phyloP scores from a whole-genome alignment of 2,329 filamentous ascomycete species.

The Xylaria sp. region DNA sequence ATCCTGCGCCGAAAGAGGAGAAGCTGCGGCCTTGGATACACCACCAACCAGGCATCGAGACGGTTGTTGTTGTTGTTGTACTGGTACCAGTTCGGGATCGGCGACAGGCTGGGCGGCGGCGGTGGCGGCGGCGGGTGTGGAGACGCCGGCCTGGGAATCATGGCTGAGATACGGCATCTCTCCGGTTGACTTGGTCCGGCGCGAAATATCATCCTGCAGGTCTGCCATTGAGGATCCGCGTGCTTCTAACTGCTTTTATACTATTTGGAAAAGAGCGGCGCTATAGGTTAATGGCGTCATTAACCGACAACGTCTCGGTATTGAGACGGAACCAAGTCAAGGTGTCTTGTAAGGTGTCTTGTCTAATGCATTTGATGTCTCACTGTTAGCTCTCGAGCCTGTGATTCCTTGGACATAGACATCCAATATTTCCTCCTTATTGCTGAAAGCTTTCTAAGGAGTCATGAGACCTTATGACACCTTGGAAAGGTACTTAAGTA shows the following conservation, averaged over 20 bases:
- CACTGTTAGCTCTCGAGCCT: too few species aligned
- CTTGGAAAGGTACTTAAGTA: too few species aligned
- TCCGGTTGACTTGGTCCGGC: neutral
- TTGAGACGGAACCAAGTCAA: too few species aligned
- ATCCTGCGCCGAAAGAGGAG: neutral
- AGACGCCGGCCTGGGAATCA: constrained; percentile 7
- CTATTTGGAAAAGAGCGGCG: neutral
- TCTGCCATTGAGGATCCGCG: constrained; percentile 1
- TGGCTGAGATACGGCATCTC: constrained; percentile 14
- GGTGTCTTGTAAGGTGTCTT: too few species aligned
- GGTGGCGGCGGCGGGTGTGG: constrained; percentile 7
- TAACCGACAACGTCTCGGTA: too few species aligned
- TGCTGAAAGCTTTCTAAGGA: too few species aligned
- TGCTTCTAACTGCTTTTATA: neutral
- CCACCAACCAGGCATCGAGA: neutral
- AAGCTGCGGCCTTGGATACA: neutral
- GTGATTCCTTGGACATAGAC: neutral
- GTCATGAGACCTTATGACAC: too few species aligned
- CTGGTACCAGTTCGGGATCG: neutral
- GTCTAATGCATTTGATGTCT: too few species aligned
- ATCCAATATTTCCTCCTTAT: too few species aligned
- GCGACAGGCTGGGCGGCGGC: neutral
- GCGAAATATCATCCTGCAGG: neutral
- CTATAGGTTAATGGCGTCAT: neutral
- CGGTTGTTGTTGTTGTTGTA: neutral